Base-by-base conservation (phyloP, 176 grass and related monocot species). In the Musa schizocarpa region DNA sequence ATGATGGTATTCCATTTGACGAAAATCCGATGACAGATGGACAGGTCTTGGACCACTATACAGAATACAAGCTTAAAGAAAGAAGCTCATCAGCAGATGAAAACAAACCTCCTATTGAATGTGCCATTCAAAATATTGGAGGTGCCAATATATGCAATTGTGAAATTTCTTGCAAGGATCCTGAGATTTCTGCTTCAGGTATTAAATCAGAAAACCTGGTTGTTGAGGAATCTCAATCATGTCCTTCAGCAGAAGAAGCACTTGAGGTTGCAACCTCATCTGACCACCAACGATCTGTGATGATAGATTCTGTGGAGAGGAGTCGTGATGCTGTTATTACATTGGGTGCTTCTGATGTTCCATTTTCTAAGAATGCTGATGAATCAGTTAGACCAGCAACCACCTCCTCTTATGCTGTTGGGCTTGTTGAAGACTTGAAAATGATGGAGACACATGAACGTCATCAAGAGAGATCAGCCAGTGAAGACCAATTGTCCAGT, bases 401-500 rank as follows among this genome's bases (percentile, higher is more conserved):
- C 0, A 17, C 76, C 19, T 68, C 85, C 76, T 34, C 53, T 83
- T 53, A 43, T 67, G 54, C 26, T 48, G 71, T 22, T 74, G 74
- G 74, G 68, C 55, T 76, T 76, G 72, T 53, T 54, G 79, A 86
- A 57, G 58, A n/a, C 79, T 76, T 73, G 75, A 74, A 78, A 73
- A 71, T 65, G 48, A 80, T 79, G 62, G 84, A 75, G 29, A 3
- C 22, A 56, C 23, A 17, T 74, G 72, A 74, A 56, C 10, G 25
- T 58, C 34, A 43, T 77, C 77, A 74, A 64, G 79, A 76, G 77
- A 83, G 87, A 83, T 87, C 77, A 50, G 77, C 56, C 43, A 78
- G 71, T 69, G 78, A 89, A 20, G 80, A 54, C 53, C 65, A 67
- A 43, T 34, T 50, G 61, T 49, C 11, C 43, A 49, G 54, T 72